Conservation (phyloP, 441 rosid species). For the Gossypium gossypioides region DNA sequence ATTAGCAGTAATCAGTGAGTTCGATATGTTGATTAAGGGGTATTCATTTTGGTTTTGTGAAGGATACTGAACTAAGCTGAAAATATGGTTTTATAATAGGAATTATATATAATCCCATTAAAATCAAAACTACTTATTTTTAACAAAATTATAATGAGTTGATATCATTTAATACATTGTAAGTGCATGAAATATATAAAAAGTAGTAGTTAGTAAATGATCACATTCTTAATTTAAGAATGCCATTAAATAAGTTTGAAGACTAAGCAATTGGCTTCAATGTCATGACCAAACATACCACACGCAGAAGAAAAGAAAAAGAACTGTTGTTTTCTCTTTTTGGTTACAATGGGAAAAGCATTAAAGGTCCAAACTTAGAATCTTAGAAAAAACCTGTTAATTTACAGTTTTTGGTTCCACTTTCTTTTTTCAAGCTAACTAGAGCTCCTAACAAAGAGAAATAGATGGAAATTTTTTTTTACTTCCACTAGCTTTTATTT, state of each 20-base stretch:
- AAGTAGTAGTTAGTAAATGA: too few relatives aligned
- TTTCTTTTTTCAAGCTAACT: neutral
- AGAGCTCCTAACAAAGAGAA: neutral
- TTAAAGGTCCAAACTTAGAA: neutral
- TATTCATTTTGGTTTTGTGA: neutral
- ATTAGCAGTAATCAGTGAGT: neutral
- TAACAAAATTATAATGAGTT: too few relatives aligned
- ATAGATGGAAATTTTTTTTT: neutral
- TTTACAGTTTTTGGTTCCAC: neutral
- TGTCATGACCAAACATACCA: neutral
- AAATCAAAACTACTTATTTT: too few relatives aligned
- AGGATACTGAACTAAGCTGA: neutral
- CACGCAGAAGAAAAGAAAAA: neutral
- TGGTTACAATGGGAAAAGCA: neutral
- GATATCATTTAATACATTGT: neutral
- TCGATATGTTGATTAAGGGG: neutral
- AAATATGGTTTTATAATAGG: too few relatives aligned
- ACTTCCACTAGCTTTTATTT: conserved; percentile 1
- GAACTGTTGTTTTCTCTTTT: neutral
- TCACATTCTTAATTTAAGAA: too few relatives aligned
- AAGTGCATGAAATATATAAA: too few relatives aligned
- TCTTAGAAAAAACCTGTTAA: neutral
- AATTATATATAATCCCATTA: too few relatives aligned
- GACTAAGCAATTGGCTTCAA: too few relatives aligned
- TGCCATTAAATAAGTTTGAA: too few relatives aligned